Percentiles rank a stretch among this genome's conserved stretches.
Conservation (phyloP, 352 stramenopile species). For the Phytopythium montanum region DNA sequence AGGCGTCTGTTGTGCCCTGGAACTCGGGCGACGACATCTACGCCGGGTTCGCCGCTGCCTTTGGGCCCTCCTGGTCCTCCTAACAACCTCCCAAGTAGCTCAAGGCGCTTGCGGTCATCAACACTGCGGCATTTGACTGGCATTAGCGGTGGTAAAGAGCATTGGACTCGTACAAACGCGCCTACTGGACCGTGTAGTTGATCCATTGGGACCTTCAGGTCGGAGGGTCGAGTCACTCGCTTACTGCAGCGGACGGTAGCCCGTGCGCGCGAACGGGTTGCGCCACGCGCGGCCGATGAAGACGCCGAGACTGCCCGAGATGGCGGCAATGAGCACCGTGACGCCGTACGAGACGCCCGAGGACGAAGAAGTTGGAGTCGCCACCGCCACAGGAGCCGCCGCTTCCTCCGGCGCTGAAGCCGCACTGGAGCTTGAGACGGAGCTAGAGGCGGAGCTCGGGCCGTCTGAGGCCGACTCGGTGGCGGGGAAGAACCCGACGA, state of each 20-base stretch:
- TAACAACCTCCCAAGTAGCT: neutral
- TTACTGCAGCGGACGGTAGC: conserved; percentile 46
- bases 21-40: conserved; percentile 62
- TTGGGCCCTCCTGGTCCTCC: neutral
- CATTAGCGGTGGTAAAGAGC: too few species aligned
- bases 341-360: conserved; percentile 50
- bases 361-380: conserved; percentile 10
- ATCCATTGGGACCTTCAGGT: too few species aligned
- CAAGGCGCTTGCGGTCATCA: too few species aligned
- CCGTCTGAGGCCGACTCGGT: conserved; percentile 7
- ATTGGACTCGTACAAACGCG: too few species aligned
- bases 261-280: conserved; percentile 35
- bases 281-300: conserved; percentile 57
- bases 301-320: conserved; percentile 40
- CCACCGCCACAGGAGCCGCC: conserved; percentile 10
- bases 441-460: conserved; percentile 4
- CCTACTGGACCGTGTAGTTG: too few species aligned
- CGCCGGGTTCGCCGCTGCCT: conserved; percentile 25
- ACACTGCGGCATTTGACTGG: too few species aligned
- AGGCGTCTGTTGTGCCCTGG: conserved; percentile 53
- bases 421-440: neutral
- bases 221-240: too few species aligned
- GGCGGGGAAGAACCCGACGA: conserved; percentile 71
- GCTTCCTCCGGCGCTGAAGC: conserved; percentile 9
- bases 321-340: conserved; percentile 42